A percentile compares a stretch with the other conserved stretches of the same genome.
These are phyloP conservation scores for Backusella morwellensis DNA, from an alignment of 192 early-diverging fungal species.

Conservation along the genomic window DNA sequence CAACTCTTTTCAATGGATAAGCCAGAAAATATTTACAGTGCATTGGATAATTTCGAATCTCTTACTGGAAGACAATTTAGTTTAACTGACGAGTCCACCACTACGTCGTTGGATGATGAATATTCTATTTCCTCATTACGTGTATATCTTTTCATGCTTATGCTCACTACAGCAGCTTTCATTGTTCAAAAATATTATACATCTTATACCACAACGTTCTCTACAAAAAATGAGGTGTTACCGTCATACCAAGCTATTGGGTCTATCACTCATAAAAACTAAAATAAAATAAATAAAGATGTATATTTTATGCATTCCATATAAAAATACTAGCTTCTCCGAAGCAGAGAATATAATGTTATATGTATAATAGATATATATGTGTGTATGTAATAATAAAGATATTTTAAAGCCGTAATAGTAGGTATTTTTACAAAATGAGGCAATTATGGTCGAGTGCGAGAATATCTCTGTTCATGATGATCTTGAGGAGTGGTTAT, in stretches of 20 bases:
- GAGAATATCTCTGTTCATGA: background rate
- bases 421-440: background rate
- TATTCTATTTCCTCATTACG: background rate
- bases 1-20: background rate
- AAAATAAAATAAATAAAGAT: background rate
- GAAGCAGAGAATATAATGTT: background rate
- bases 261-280: background rate
- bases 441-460: background rate
- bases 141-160: background rate
- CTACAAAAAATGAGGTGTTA: background rate
- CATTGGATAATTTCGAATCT: background rate
- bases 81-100: background rate
- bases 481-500: background rate
- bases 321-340: background rate
- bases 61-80: background rate
- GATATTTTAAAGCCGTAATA: background rate
- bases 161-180: background rate
- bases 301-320: background rate
- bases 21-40: background rate
- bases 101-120: background rate
- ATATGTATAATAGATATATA: background rate
- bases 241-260: background rate
- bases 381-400: background rate
- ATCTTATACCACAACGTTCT: background rate
- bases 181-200: background rate